Conservation (phyloP, 208 protist genomes). For the Vickermania ingenoplastis region DNA sequence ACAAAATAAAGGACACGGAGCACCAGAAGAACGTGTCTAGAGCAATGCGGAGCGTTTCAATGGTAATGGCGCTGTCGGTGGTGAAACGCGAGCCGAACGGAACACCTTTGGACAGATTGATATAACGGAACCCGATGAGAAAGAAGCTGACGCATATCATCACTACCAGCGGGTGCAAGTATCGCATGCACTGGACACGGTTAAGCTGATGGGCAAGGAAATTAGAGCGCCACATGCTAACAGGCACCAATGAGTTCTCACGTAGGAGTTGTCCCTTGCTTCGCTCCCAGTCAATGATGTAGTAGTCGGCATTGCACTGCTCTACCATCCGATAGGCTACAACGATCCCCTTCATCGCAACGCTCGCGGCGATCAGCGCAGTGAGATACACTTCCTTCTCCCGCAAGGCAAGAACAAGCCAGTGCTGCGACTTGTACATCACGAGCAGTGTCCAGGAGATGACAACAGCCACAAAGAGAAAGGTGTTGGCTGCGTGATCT, state of each 20-base stretch:
- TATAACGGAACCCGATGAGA: conserved; percentile 41
- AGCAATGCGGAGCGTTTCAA: conserved; percentile 53
- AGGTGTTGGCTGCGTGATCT: conserved; percentile 63
- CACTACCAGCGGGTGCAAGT: conserved; percentile 56
- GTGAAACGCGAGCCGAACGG: conserved; percentile 18
- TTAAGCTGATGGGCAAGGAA: conserved; percentile 81
- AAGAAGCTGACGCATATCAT: conserved; percentile 73
- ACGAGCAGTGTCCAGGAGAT: conserved; percentile 69
- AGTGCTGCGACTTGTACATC: conserved; percentile 42
- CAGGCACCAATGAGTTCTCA: conserved; percentile 73
- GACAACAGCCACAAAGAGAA: conserved; percentile 35
- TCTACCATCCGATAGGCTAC: conserved; percentile 63
- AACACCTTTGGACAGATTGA: conserved; percentile 32
- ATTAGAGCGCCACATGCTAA: conserved; percentile 84
- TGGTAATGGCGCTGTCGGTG: conserved; percentile 16
- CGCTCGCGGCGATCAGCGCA: conserved; percentile 51
- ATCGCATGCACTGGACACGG: conserved; percentile 63
- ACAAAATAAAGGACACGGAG: conserved; percentile 43
- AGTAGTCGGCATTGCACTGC: conserved; percentile 84
- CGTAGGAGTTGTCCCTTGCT: conserved; percentile 75
- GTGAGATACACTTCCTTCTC: conserved; percentile 43
- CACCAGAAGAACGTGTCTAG: conserved; percentile 75
- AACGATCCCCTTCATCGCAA: conserved; percentile 39
- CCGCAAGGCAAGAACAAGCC: conserved; percentile 23
- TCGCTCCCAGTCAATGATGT: conserved; percentile 86